Conservation (phyloP, 768 basidiomycete genomes). For the Russula olivacea region DNA sequence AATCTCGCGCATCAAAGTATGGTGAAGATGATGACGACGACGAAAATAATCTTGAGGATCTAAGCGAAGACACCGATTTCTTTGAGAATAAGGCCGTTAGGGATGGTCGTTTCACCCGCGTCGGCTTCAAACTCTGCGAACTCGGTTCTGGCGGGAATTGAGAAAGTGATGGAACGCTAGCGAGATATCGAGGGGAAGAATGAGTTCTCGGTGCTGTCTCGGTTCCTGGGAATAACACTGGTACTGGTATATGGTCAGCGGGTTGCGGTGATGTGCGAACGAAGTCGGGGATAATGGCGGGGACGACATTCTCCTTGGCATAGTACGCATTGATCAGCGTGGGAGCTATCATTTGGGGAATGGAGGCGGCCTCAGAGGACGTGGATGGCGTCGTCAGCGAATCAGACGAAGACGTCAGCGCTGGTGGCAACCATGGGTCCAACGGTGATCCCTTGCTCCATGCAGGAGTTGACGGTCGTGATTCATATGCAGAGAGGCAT, state of each 20-base stretch:
- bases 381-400: constrained; percentile 25
- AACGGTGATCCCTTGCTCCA: constrained; percentile 16
- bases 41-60: constrained; percentile 31
- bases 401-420: constrained; percentile 21
- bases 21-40: constrained; percentile 31
- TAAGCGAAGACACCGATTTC: constrained; percentile 48
- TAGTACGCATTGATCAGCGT: constrained; percentile 13
- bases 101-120: constrained; percentile 59
- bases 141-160: constrained; percentile 31
- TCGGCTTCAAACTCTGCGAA: constrained; percentile 34
- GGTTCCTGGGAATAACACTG: constrained; percentile 44
- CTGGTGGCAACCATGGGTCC: constrained; percentile 22
- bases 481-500: constrained; percentile 13
- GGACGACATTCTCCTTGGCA: constrained; percentile 31
- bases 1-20: constrained; percentile 37
- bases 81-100: constrained; percentile 64
- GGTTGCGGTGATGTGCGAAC: constrained; percentile 27
- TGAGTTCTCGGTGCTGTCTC: constrained; percentile 32
- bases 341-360: constrained; percentile 7
- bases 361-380: constrained; percentile 20
- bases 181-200: constrained; percentile 36
- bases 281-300: constrained; percentile 30
- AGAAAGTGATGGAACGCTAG: constrained; percentile 31
- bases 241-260: constrained; percentile 26
- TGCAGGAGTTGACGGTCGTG: constrained; percentile 22